Evolutionary conservation across 345 rosid species (phyloP).

Genomic region (Linum usitatissimum): DNA sequence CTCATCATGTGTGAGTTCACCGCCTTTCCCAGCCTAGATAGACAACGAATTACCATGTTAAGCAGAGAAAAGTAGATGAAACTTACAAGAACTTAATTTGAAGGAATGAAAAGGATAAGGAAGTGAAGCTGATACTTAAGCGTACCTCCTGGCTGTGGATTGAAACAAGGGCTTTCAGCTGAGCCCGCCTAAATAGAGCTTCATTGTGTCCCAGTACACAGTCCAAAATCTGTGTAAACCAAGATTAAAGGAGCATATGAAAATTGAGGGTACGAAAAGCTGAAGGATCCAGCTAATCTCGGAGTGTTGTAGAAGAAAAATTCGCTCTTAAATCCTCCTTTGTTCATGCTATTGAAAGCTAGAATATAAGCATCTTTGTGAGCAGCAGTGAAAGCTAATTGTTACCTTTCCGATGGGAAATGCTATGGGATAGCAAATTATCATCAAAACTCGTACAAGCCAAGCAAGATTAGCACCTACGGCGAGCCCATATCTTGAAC

Average conservation of each 20-base stretch:
- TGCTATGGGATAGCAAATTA: slow-evolving; percentile 73
- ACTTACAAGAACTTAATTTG: neutral
- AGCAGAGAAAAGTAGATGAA: slow-evolving; percentile 14
- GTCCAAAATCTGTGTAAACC: slow-evolving; percentile 52
- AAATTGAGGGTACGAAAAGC: neutral
- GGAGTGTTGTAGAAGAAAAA: neutral
- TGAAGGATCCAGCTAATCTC: neutral
- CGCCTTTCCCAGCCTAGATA: slow-evolving; percentile 91
- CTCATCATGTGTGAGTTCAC: slow-evolving; percentile 96
- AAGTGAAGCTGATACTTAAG: neutral
- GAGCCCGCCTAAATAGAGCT: slow-evolving; percentile 85
- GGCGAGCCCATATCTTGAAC: slow-evolving; percentile 87
- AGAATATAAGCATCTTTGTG: neutral
- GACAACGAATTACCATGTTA: slow-evolving; percentile 19
- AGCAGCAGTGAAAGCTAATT: neutral
- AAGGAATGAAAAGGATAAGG: slow-evolving; percentile 4
- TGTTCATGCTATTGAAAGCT: neutral
- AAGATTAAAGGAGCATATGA: slow-evolving; percentile 5
- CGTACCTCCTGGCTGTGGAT: slow-evolving; percentile 85
- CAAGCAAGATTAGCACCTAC: slow-evolving; percentile 80
- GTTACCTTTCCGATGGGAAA: slow-evolving; percentile 89
- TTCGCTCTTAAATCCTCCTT: neutral
- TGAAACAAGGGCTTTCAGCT: slow-evolving; percentile 88
- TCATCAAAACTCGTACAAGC: slow-evolving; percentile 81
- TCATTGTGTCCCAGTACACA: slow-evolving; percentile 86